These are phyloP conservation scores for Xylaria telfairii DNA, from an alignment of 495 filamentous ascomycete genomes.

Conservation along the genomic window DNA sequence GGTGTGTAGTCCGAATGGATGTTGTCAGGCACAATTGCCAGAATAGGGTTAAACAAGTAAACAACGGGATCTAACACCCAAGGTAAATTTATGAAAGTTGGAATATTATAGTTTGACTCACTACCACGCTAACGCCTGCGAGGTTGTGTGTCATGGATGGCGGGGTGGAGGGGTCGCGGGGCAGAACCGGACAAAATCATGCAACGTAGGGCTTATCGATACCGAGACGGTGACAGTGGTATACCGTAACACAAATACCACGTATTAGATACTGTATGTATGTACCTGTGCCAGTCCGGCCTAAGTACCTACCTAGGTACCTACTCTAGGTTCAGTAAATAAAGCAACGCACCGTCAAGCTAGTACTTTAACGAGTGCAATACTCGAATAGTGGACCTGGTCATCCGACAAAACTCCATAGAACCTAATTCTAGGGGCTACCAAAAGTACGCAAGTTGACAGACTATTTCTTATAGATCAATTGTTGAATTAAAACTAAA, in stretches of 20 bases:
- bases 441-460: no score
- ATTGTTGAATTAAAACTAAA: no score
- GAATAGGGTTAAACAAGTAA: slow-evolving; percentile 11
- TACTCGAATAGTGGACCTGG: no score
- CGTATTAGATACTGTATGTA: no score
- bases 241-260: background rate
- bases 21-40: background rate
- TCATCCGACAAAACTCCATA: no score
- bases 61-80: background rate
- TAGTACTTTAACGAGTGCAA: no score
- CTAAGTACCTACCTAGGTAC: no score
- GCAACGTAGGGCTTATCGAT: background rate
- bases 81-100: slow-evolving; percentile 4
- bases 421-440: no score
- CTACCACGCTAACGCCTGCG: background rate
- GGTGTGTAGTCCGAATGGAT: background rate
- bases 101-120: slow-evolving; percentile 17
- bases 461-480: no score
- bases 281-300: no score
- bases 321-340: no score
- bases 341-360: no score
- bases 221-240: background rate
- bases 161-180: slow-evolving; percentile 24
- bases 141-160: slow-evolving; percentile 8
- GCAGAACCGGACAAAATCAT: slow-evolving; percentile 18